phyloP scores from a whole-genome alignment of 257 asterid species.

The Penstemon davidsonii region DNA sequence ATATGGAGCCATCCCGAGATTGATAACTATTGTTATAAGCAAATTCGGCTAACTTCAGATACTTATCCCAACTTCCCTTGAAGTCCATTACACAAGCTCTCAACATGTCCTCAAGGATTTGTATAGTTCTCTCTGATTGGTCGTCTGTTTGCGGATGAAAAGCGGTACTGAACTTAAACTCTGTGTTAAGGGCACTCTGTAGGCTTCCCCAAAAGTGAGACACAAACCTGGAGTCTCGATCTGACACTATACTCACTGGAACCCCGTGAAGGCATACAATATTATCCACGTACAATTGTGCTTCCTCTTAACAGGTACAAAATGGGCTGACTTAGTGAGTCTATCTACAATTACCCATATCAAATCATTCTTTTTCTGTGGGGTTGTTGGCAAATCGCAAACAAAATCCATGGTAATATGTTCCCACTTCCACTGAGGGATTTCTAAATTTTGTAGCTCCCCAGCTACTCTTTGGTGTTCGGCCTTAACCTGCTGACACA shows the following conservation, averaged over 20 bases:
- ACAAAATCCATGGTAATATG: neutral
- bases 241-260: neutral
- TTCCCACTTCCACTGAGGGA: slow-evolving; percentile 1
- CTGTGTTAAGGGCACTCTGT: neutral
- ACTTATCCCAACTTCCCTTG: neutral
- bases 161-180: neutral
- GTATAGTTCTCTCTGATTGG: neutral
- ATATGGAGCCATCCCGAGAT: neutral
- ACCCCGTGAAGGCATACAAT: neutral
- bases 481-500: slow-evolving; percentile 5
- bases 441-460: neutral
- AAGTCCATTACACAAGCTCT: neutral
- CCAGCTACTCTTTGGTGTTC: neutral
- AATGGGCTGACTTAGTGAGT: neutral
- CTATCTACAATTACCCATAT: slow-evolving; percentile 10
- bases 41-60: neutral
- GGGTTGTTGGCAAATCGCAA: neutral
- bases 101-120: slow-evolving; percentile 1
- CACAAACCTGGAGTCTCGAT: neutral
- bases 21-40: slow-evolving; percentile 13
- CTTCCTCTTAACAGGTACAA: neutral
- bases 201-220: neutral
- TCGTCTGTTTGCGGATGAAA: neutral
- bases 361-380: neutral
- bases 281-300: neutral